Base-by-base conservation (phyloP, 768 basidiomycete species). In the Tephrocybe sp. region DNA sequence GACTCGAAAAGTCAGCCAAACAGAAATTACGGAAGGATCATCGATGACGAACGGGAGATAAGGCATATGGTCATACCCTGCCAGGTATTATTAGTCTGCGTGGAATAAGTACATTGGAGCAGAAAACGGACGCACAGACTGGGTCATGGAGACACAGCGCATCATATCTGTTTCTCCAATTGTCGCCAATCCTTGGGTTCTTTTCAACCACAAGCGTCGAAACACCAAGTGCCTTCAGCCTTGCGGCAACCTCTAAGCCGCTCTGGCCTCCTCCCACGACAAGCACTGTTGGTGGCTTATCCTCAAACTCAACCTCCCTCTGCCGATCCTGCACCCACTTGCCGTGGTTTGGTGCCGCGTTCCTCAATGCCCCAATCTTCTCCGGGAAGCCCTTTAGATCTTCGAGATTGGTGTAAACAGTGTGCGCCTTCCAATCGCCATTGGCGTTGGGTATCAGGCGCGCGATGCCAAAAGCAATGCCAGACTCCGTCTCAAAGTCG, bases 131-230 rank as follows among this genome's bases (percentile, higher is more conserved):
- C 83, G 71, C 58, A 83, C 84, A 86, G 50, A 85, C 80, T 19
- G 82, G 76, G 61, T 84, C 82, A 58, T 89, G 86, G 24, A 87
- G 64, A 41, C 82, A 84, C 31, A 87, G 65, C 9, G 83, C 76
- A 47, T 85, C 78, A 60, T 89, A 89, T 30, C 88, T 71, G 30
- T 75, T 69, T 49, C 85, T 69, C 86, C 85, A 87, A 42, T 77
- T 78, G 59, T 87, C 78, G 0, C 87, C 86, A 21, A 87, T 74
- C 16, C 78, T 66, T 9, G 60, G 51, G 43, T 83, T 76, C 63
- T 76, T 81, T 61, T 92, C 89, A 39, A 91, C 69, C 12, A 90
- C 66, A 7, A 87, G 67, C 8, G 70, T 65, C 11, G 68, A 58
- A 9, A 84, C 63, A 31, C 69, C 79, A 7, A 84, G 66, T 3